Base-by-base conservation (phyloP, 2,329 filamentous ascomycete genomes). In the Pseudogymnoascus sp. region DNA sequence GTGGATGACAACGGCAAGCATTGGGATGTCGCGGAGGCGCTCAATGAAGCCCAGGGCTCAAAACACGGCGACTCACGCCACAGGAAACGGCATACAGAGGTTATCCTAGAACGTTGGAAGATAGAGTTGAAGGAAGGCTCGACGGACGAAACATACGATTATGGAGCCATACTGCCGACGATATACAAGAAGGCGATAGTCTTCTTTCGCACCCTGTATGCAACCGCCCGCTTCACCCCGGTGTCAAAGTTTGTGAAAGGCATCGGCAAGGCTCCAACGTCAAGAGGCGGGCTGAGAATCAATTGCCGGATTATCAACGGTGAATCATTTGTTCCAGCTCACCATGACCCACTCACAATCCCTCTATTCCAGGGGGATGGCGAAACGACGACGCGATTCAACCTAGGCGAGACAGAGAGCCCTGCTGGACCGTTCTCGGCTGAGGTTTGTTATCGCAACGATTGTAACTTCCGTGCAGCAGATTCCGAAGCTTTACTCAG, bases 111-210 rank as follows among this genome's bases (percentile, higher is more conserved):
- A 77, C 84, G 93, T 69, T 99, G 95, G 95, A 88, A 82, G 64
- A 83, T 99, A 67, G 88, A 95, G 73, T 80, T 97, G 64, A 90
- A 90, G 72, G 84, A 85, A 68, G 77, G 78, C 64, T 75, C 80
- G 64, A 73, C 79, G 73, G 73, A 81, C 68, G 71, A 74, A 34
- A 70, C 73, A 14, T 80, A 83, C 59, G 84, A 84, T 72, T 90
- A 87, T 73, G 83, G 83, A 6, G 79, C 79, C 10, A 80, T 78
- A 34, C 79, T 97, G 61, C 92, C 95, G 12, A 93, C 91, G 62
- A 87, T 96, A 64, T 99, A 99, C 81, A 99, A 99, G 78, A 95
- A 96, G 77, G 91, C 90, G 70, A 96, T 99, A 67, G 89, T 97
- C 68, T 86, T 97, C 70, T 97, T 97, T 76, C 85, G 95, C 65